A percentile compares a stretch with the other conserved stretches of the same genome.
Evolutionary conservation across 2,329 filamentous ascomycete species (phyloP).

Genomic region (Alternaria arbusti): DNA sequence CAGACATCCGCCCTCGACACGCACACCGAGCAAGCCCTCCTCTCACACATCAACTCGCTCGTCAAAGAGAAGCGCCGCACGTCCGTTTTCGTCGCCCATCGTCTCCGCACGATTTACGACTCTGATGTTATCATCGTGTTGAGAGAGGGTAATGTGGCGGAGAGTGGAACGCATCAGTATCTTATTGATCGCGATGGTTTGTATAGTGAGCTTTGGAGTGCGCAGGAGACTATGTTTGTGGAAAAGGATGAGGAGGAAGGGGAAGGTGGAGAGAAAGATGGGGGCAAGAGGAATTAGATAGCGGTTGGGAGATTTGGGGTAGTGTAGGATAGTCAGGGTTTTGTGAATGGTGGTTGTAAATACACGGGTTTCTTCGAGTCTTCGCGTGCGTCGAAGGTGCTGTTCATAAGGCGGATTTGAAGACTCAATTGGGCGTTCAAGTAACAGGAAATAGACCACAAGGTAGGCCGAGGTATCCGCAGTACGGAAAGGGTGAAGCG

Average conservation of each 20-base stretch:
- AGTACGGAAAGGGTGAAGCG: too few relatives aligned
- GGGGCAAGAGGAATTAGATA: neutral
- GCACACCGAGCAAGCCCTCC: conserved; percentile 87
- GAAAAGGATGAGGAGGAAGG: conserved; percentile 20
- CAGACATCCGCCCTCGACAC: conserved; percentile 87
- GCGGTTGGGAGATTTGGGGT: neutral
- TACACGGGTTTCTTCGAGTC: neutral
- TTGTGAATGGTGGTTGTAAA: neutral
- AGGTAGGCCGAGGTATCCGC: too few relatives aligned
- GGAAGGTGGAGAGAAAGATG: neutral
- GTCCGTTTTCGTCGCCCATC: conserved; percentile 93
- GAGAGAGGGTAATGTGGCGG: conserved; percentile 81
- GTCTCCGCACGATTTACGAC: conserved; percentile 91
- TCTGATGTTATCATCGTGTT: conserved; percentile 91
- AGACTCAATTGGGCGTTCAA: too few relatives aligned
- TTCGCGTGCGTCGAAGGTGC: neutral
- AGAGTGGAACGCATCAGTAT: conserved; percentile 85
- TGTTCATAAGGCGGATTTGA: neutral
- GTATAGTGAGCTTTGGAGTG: conserved; percentile 90
- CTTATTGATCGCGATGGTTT: conserved; percentile 79
- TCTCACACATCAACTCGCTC: conserved; percentile 92
- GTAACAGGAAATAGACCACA: too few relatives aligned
- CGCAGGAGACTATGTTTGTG: conserved; percentile 46
- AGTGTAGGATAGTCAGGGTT: neutral
- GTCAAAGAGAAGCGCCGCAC: conserved; percentile 86